phyloP scores from a whole-genome alignment of 2,329 filamentous ascomycete species.

The Epichloe scottii region DNA sequence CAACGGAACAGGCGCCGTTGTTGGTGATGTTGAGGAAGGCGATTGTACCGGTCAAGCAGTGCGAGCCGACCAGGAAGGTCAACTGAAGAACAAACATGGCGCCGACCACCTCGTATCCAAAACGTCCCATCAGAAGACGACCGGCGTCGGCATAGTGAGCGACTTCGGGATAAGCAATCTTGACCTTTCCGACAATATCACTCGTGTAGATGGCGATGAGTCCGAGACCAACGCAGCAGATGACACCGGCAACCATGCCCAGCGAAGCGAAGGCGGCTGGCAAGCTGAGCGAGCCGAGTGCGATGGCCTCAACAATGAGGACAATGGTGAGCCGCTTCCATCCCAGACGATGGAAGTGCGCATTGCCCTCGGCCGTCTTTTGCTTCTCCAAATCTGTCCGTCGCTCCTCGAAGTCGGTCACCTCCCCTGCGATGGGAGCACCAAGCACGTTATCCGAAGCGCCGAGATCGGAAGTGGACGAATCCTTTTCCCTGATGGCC shows the following conservation, averaged over 20 bases:
- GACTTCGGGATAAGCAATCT: constrained; percentile 41
- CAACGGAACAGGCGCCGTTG: constrained; percentile 34
- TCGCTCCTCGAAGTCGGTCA: constrained; percentile 25
- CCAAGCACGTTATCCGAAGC: constrained; percentile 15
- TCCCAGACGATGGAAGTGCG: constrained; percentile 39
- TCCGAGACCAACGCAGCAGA: constrained; percentile 29
- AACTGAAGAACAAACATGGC: constrained; percentile 50
- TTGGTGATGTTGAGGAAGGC: constrained; percentile 53
- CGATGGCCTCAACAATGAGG: constrained; percentile 44
- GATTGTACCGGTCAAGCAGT: constrained; percentile 57
- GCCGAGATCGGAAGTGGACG: constrained; percentile 5
- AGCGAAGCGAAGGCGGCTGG: constrained; percentile 39
- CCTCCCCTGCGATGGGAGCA: constrained; percentile 17
- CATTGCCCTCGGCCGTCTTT: constrained; percentile 31
- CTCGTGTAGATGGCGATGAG: constrained; percentile 35
- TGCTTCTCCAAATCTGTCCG: constrained; percentile 32
- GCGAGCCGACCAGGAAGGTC: constrained; percentile 58
- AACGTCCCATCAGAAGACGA: constrained; percentile 44
- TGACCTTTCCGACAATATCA: constrained; percentile 34
- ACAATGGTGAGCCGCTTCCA: constrained; percentile 45
- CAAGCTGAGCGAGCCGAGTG: constrained; percentile 38
- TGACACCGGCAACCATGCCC: constrained; percentile 38
- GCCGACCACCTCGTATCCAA: constrained; percentile 51
- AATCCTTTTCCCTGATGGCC: constrained; percentile 3
- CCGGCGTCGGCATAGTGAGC: constrained; percentile 58